Percentiles rank a stretch among this genome's conserved stretches.
These are phyloP conservation scores for Ambrosia trifida DNA, from an alignment of 129 eudicot species.

Conservation along the genomic window DNA sequence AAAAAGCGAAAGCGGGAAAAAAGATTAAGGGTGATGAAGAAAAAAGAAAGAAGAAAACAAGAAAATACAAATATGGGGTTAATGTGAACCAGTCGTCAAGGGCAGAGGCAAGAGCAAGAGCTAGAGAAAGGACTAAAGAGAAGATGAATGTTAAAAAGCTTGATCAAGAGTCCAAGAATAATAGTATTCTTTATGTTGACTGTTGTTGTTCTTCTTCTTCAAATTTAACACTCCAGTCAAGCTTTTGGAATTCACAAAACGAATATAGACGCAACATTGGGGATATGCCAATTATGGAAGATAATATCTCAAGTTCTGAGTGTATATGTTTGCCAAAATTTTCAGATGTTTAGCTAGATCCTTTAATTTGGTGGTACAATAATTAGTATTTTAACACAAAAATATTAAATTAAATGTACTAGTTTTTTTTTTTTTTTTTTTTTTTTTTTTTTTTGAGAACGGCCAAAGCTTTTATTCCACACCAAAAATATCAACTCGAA, in stretches of 20 bases:
- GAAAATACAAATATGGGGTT: constrained; percentile 20
- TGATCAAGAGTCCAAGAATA: constrained; percentile 20
- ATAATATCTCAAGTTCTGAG: constrained; percentile 17
- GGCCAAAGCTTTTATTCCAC: too few relatives aligned
- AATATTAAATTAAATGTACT: too few relatives aligned
- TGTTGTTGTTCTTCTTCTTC: neutral
- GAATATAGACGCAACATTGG: constrained; percentile 12
- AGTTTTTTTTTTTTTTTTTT: too few relatives aligned
- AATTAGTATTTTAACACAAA: neutral
- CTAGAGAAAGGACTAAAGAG: constrained; percentile 64
- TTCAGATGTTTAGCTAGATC: constrained; percentile 2
- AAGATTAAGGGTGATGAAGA: constrained; percentile 22
- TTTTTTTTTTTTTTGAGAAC: too few relatives aligned
- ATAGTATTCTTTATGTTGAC: constrained; percentile 8
- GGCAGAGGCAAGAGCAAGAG: constrained; percentile 71
- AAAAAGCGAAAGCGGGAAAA: constrained; percentile 9
- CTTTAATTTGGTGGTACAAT: constrained; percentile 25
- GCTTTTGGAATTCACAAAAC: constrained; percentile 22
- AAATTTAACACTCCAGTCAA: constrained; percentile 11
- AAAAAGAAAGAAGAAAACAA: constrained; percentile 21
- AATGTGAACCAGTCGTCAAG: constrained; percentile 46
- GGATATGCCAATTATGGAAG: constrained; percentile 5
- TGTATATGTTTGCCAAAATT: constrained; percentile 9
- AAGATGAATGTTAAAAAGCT: constrained; percentile 40
- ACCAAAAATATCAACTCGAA: too few relatives aligned